Evolutionary conservation across 352 stramenopile genomes (phyloP).

Genomic region (Sclerospora graminicola): DNA sequence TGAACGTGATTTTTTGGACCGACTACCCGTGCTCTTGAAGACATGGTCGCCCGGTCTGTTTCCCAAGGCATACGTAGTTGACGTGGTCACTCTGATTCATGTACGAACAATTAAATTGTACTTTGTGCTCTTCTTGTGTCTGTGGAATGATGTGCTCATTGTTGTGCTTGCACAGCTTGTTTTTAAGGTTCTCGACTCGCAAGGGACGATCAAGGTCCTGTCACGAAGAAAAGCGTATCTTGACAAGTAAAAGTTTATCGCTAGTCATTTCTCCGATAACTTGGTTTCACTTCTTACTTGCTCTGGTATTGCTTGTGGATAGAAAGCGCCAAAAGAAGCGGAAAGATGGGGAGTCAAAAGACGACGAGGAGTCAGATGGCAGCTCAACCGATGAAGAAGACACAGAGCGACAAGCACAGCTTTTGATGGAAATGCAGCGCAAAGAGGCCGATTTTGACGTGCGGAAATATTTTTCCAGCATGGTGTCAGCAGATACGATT

Average conservation of each 20-base stretch:
- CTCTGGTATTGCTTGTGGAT: background rate
- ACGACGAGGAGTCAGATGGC: conserved; percentile 29
- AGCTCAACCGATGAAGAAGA: conserved; percentile 72
- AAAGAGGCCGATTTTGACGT: conserved; percentile 84
- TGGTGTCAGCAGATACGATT: conserved; percentile 72
- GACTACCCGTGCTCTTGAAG: conserved; percentile 69
- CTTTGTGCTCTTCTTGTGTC: background rate
- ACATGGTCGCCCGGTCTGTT: conserved; percentile 65
- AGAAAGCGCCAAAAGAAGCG: conserved; percentile 48
- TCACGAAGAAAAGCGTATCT: conserved; percentile 56
- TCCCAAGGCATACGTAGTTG: conserved; percentile 47
- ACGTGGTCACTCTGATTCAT: conserved; percentile 82
- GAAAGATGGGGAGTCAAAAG: conserved; percentile 13
- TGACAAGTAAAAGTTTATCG: conserved; percentile 25
- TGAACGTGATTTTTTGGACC: conserved; percentile 80
- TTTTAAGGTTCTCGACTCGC: conserved; percentile 76
- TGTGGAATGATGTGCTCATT: background rate
- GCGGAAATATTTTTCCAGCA: conserved; percentile 69
- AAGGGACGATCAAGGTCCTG: conserved; percentile 80
- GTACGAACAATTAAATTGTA: conserved; percentile 23
- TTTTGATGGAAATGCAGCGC: conserved; percentile 76
- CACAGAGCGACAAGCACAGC: conserved; percentile 47
- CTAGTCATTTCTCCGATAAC: background rate
- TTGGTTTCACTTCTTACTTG: conserved; percentile 2
- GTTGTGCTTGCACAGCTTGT: conserved; percentile 39